These are phyloP conservation scores for Zoysia japonica DNA, from an alignment of 176 grass and related monocot species.

Conservation along the genomic window DNA sequence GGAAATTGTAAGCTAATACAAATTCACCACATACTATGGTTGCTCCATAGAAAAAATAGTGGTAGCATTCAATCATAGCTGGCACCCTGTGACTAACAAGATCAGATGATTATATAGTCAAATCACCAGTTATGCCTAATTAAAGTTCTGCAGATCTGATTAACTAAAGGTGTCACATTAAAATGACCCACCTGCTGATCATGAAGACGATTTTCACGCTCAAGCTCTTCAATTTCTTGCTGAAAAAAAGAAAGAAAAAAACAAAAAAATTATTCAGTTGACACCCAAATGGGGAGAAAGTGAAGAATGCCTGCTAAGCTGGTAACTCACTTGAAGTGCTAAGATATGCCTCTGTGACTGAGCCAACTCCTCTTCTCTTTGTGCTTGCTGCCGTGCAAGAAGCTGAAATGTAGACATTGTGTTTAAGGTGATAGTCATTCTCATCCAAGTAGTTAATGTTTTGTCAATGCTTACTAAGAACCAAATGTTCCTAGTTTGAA, in stretches of 20 bases:
- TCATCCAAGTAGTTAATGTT: constrained; percentile 23
- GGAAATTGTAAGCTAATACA: constrained; percentile 3
- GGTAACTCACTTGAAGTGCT: constrained; percentile 85
- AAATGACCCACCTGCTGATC: constrained; percentile 69
- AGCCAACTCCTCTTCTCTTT: constrained; percentile 97
- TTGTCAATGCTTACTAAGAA: constrained; percentile 7
- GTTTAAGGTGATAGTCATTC: constrained; percentile 35
- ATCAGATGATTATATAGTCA: neutral
- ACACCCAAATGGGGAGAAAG: constrained; percentile 17
- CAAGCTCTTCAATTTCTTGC: constrained; percentile 99
- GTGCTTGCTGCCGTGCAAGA: constrained; percentile 86
- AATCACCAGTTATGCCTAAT: constrained; percentile 11
- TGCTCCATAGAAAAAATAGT: neutral
- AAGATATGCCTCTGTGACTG: constrained; percentile 93
- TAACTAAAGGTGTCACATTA: constrained; percentile 10
- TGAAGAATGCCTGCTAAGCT: constrained; percentile 18
- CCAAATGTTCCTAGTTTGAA: constrained; percentile 19
- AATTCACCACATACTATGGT: neutral
- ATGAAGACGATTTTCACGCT: constrained; percentile 90
- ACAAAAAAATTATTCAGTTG: constrained; percentile 18
- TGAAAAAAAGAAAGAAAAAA: constrained; percentile 41
- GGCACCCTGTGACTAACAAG: constrained; percentile 7
- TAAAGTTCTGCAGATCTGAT: neutral
- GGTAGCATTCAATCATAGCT: neutral
- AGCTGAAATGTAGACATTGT: constrained; percentile 60